These are phyloP conservation scores for Heterococcus sp. DNA, from an alignment of 108 stramenopile species.

Conservation along the genomic window DNA sequence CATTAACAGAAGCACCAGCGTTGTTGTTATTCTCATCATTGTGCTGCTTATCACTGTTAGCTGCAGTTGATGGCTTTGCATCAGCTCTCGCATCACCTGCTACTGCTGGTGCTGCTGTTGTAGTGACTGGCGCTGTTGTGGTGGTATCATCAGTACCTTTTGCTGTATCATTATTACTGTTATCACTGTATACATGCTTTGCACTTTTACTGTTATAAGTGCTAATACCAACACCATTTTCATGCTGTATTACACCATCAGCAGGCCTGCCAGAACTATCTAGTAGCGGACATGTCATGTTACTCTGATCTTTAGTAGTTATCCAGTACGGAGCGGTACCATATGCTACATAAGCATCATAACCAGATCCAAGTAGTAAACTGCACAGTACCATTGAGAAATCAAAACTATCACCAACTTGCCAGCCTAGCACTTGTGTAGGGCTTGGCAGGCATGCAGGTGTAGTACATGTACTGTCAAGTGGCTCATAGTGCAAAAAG, in stretches of 20 bases:
- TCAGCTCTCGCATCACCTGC: too few relatives aligned
- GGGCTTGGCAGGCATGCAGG: conserved; percentile 22
- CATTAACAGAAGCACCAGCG: too few relatives aligned
- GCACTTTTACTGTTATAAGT: not conserved
- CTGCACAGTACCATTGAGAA: conserved; percentile 62
- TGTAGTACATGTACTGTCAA: conserved; percentile 51
- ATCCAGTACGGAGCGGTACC: conserved; percentile 52
- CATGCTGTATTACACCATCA: conserved; percentile 9
- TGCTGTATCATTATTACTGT: too few relatives aligned
- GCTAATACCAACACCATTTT: conserved; percentile 31
- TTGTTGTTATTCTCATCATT: too few relatives aligned
- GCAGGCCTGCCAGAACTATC: not conserved
- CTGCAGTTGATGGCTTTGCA: too few relatives aligned
- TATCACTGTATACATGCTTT: too few relatives aligned
- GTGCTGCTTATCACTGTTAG: too few relatives aligned
- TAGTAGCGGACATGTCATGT: conserved; percentile 30
- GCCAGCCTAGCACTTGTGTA: conserved; percentile 60
- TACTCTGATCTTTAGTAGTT: conserved; percentile 44
- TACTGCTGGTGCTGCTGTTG: too few relatives aligned
- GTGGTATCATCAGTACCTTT: too few relatives aligned
- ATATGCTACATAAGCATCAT: conserved; percentile 71
- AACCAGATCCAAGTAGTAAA: conserved; percentile 69
- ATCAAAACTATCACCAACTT: conserved; percentile 69
- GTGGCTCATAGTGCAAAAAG: conserved; percentile 71
- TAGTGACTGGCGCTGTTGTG: too few relatives aligned